phyloP scores from a whole-genome alignment of 2,329 filamentous ascomycete genomes.

The Fusarium duplospermum region DNA sequence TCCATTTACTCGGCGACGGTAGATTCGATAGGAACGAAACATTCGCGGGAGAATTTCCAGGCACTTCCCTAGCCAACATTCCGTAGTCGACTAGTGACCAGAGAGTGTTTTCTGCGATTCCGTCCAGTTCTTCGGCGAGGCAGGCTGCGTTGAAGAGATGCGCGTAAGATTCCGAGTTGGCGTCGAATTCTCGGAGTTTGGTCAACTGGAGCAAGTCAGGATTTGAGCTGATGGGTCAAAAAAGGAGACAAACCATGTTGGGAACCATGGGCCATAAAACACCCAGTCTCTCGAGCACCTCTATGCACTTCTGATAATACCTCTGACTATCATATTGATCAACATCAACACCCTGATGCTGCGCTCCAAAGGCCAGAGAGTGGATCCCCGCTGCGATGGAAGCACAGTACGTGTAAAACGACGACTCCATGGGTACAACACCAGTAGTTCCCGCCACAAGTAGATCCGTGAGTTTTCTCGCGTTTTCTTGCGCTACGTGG shows the following conservation, averaged over 20 bases:
- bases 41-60: not conserved
- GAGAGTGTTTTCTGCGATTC: not conserved
- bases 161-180: not conserved
- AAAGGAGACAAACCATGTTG: not conserved
- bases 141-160: not conserved
- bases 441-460: not conserved
- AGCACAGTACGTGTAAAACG: not conserved
- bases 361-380: slow-evolving; percentile 11
- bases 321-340: slow-evolving; percentile 1
- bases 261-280: not conserved
- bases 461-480: not conserved
- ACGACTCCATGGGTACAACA: not conserved
- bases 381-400: slow-evolving; percentile 22
- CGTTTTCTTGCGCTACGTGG: not conserved
- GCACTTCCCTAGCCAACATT: not conserved
- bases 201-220: not conserved
- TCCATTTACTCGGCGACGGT: not conserved
- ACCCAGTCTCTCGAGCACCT: not conserved
- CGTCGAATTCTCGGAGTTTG: not conserved
- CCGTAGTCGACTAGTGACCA: not conserved
- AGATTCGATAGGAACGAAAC: not conserved
- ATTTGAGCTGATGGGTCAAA: not conserved
- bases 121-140: not conserved
- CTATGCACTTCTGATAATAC: not conserved
- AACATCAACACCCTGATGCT: slow-evolving; percentile 8